Evolutionary conservation across 257 asterid species (phyloP), one percentile per base, ranked within the genome.

Genomic region (Gynochthodes officinalis): DNA sequence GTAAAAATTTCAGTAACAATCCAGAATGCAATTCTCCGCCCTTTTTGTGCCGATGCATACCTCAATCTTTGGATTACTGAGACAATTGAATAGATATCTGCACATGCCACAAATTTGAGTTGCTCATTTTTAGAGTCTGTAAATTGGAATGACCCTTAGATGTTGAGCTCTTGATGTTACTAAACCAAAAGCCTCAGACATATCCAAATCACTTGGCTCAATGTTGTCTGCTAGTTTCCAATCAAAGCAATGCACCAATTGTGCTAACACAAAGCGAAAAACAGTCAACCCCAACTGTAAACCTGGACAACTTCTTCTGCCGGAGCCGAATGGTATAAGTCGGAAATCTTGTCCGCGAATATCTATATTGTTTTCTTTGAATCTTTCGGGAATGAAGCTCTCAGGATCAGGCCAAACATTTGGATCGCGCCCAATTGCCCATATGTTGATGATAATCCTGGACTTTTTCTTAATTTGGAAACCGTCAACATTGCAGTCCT

Each of bases 261-360:
- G 81, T 18, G 81, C 79, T 4, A 76, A 67, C 18, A 80, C 71
- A 16, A 73, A 49, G 0, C 67, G 76, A 9, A 80, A 77, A 40
- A 69, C 54, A 3, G 53, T 43, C 16, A 81, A 23, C 10, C 84
- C 82, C 30, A 81, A 15, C n/a, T 81, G 79, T 64, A 74, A 54
- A 4, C 81, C 79, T 0, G 77, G 79, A n/a, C 84, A 73, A 19
- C 78, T 76, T 64, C 84, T 73, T 67, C 81, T 50, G 50, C 81
- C 84, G 0, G 81, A 73, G 0, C 81, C 79, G 30, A 80, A 80
- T 21, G 84, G 81, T 8, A 76, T 35, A n/a, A 76, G 70, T 30
- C 73, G 69, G 52, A 76, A 80, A 55, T 76, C 79, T 0, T 64
- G 74, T n/a, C 84, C 79, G 0, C 71, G 67, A 16, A 72, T 10